Evolutionary conservation across 2,329 filamentous ascomycete genomes (phyloP), one percentile per base, ranked within the genome.

Genomic region (Juglanconis sp.): DNA sequence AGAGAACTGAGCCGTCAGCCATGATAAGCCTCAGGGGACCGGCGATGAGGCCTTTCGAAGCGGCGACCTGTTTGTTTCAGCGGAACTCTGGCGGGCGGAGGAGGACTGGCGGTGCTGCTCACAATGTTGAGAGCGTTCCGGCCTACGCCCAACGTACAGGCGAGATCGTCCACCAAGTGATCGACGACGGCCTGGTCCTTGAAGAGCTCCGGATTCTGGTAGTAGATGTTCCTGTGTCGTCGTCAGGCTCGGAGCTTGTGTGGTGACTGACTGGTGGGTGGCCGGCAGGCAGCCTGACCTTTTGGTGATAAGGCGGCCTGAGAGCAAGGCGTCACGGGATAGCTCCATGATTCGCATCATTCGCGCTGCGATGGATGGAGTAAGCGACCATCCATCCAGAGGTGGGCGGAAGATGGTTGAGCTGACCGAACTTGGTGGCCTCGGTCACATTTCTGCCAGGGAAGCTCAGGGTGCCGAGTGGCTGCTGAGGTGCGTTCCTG

Each of bases 141-240:
- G 5, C 83, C 78, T 8, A 90, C 74, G 0, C 81, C 80, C 15
- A 95, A 81, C 0, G 89, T 91, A 58, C 81, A 85, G 0, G 90
- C 89, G 40, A 96, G 74, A 64, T 90, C 87, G 67, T 95, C 89
- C 0, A 95, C 83, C 50, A 91, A 84, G 35, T 80, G 79, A 69
- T 95, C 87, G 0, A 95, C 89, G 13, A 85, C 78, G 15, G 73
- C 70, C 70, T 95, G 91, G 53, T 79, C 86, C 24, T 81, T 79
- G 68, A 95, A 96, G 0, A 96, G 76, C 9, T 86, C 81, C 4
- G 87, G 85, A 65, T 92, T 82, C 66, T 90, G 86, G 69, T 96
- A 96, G 71, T 88, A 96, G 4, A 96, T 86, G 68, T 91, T 90
- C 63, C 91, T 94, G 62, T n/a, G 4, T 34, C 1, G 3, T 38